A percentile compares a stretch with the other conserved stretches of the same genome.
These are phyloP conservation scores for Tetrapisispora taiwanensis DNA, from an alignment of 805 yeast genomes.

Conservation along the genomic window DNA sequence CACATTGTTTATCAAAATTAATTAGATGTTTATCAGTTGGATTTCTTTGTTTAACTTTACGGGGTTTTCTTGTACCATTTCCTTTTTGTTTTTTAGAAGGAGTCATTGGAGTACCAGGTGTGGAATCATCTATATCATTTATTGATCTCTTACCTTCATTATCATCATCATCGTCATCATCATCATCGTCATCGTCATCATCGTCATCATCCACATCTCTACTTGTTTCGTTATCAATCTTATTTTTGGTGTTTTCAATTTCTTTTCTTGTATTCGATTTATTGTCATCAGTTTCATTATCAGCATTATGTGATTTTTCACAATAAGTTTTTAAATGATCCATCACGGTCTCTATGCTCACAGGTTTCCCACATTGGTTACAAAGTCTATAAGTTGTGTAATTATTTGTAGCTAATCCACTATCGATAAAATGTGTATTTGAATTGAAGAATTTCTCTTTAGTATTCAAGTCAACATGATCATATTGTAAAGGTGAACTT, in stretches of 20 bases:
- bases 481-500: slow-evolving; percentile 10
- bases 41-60: slow-evolving; percentile 42
- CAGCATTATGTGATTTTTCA: neutral
- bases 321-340: slow-evolving; percentile 26
- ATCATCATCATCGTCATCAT: slow-evolving; percentile 6
- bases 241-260: slow-evolving; percentile 1
- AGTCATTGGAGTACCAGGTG: neutral
- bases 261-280: slow-evolving; percentile 1
- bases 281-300: slow-evolving; percentile 4
- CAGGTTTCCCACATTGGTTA: slow-evolving; percentile 26
- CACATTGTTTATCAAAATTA: slow-evolving; percentile 91
- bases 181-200: slow-evolving; percentile 4
- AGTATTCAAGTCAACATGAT: slow-evolving; percentile 8
- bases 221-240: slow-evolving; percentile 4
- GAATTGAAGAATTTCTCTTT: slow-evolving; percentile 17
- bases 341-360: slow-evolving; percentile 17
- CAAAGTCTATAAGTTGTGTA: slow-evolving; percentile 23
- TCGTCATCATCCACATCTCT: slow-evolving; percentile 6
- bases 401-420: slow-evolving; percentile 12
- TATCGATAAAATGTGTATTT: slow-evolving; percentile 14
- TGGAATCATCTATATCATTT: neutral
- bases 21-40: slow-evolving; percentile 61
- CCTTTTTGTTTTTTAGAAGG: slow-evolving; percentile 12
- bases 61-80: slow-evolving; percentile 19
- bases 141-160: slow-evolving; percentile 2